Percentiles rank a stretch among this genome's conserved stretches.
phyloP scores from a whole-genome alignment of 1,284 basidiomycete genomes.

The Ganoderma boninense region DNA sequence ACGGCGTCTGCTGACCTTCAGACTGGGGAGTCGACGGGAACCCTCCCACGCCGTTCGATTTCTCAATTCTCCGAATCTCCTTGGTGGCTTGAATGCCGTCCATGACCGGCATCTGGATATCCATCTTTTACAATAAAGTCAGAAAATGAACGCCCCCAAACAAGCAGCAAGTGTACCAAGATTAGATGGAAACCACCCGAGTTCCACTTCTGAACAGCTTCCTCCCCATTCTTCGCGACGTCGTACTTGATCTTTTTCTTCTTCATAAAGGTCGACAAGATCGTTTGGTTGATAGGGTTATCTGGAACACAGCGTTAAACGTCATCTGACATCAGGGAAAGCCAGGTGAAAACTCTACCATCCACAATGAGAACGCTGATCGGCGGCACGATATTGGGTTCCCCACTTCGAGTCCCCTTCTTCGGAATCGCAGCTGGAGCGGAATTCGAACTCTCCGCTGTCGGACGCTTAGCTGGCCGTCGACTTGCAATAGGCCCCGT shows the following conservation, averaged over 20 bases:
- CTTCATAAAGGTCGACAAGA: constrained; percentile 95
- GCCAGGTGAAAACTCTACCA: constrained; percentile 59
- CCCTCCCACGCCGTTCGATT: constrained; percentile 70
- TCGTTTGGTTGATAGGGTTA: constrained; percentile 98
- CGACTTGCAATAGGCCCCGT: constrained; percentile 9
- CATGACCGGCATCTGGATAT: constrained; percentile 99
- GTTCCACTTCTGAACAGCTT: constrained; percentile 97
- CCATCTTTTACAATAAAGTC: constrained; percentile 75
- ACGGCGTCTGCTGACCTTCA: constrained; percentile 63
- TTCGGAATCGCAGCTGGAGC: constrained; percentile 34
- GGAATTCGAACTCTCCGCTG: constrained; percentile 25
- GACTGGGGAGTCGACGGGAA: constrained; percentile 74
- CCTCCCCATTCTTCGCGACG: constrained; percentile 93
- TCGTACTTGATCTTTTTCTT: constrained; percentile 97
- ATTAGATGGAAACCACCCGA: constrained; percentile 96
- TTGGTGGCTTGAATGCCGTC: constrained; percentile 98
- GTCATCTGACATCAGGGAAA: neutral
- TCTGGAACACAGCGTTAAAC: constrained; percentile 59
- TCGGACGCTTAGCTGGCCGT: constrained; percentile 30
- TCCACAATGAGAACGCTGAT: constrained; percentile 97
- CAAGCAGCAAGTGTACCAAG: constrained; percentile 64
- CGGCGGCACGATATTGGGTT: constrained; percentile 83
- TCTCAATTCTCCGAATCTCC: constrained; percentile 91
- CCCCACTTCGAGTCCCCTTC: constrained; percentile 37
- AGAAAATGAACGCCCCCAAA: constrained; percentile 9